phyloP scores from a whole-genome alignment of 441 rosid genomes.

The Croton laevigatus region DNA sequence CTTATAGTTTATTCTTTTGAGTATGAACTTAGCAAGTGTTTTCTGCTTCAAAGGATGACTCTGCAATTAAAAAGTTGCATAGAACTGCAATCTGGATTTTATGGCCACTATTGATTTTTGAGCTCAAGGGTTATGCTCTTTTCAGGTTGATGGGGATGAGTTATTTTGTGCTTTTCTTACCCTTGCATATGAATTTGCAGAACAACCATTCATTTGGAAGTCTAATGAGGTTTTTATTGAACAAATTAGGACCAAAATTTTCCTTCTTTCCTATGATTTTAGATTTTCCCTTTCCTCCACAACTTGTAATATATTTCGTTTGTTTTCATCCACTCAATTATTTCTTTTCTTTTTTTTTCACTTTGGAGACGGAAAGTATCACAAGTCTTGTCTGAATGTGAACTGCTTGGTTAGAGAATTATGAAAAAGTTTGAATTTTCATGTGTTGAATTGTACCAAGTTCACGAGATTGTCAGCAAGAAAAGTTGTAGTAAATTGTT shows the following conservation, averaged over 20 bases:
- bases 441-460: background rate
- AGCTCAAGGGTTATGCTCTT: too few species aligned
- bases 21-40: background rate
- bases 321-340: background rate
- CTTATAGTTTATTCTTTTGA: too few species aligned
- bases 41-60: background rate
- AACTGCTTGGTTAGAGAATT: slow-evolving; percentile 5
- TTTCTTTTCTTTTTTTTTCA: background rate
- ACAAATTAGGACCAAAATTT: background rate
- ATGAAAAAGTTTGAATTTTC: background rate
- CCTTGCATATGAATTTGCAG: background rate
- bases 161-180: too few species aligned
- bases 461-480: slow-evolving; percentile 4
- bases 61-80: background rate
- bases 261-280: background rate
- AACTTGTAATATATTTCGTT: background rate
- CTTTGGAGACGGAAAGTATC: background rate
- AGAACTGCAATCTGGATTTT: background rate
- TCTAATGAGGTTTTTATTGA: background rate
- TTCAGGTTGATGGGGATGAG: too few species aligned
- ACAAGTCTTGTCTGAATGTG: background rate
- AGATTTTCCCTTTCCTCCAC: background rate
- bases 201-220: background rate
- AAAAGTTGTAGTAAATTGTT: background rate
- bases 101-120: too few species aligned